phyloP scores from a whole-genome alignment of 177 flowering plant genomes.

The Tripterygium wilfordii region DNA sequence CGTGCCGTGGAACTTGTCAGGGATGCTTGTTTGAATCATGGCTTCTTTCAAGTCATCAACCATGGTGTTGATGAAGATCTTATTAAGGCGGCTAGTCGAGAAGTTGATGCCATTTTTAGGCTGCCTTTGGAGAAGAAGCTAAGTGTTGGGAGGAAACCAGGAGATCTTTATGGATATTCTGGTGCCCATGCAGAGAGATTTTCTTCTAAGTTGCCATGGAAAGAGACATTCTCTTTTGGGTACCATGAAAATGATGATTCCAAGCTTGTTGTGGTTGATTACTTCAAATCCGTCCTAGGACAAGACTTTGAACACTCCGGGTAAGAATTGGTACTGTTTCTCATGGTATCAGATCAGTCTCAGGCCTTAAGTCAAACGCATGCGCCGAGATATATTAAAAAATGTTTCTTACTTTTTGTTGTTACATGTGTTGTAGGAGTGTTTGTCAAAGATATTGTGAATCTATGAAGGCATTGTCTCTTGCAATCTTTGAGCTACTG shows the following conservation, averaged over 20 bases:
- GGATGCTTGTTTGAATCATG: constrained; percentile 34
- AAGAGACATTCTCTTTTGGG: constrained; percentile 46
- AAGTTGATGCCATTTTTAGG: constrained; percentile 27
- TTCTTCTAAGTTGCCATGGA: constrained; percentile 46
- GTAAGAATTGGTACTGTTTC: constrained; percentile 24
- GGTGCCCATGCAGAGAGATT: constrained; percentile 31
- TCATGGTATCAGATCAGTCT: background rate
- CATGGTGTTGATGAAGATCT: constrained; percentile 35
- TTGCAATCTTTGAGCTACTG: constrained; percentile 24
- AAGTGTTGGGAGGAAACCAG: constrained; percentile 16
- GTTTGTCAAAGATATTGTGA: constrained; percentile 29
- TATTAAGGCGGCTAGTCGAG: constrained; percentile 21
- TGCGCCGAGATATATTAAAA: background rate
- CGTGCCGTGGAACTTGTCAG: constrained; percentile 18
- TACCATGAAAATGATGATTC: constrained; percentile 8
- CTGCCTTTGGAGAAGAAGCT: constrained; percentile 24
- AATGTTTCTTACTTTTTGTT: background rate
- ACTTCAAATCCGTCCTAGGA: constrained; percentile 28
- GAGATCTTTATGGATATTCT: constrained; percentile 30
- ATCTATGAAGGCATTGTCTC: constrained; percentile 23
- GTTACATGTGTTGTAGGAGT: constrained; percentile 5
- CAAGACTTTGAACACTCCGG: constrained; percentile 29
- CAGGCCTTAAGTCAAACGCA: too few species aligned
- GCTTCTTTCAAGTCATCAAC: constrained; percentile 44
- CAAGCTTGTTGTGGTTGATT: constrained; percentile 16